These are phyloP conservation scores for Salvia miltiorrhiza DNA, from an alignment of 257 asterid genomes.

Conservation along the genomic window DNA sequence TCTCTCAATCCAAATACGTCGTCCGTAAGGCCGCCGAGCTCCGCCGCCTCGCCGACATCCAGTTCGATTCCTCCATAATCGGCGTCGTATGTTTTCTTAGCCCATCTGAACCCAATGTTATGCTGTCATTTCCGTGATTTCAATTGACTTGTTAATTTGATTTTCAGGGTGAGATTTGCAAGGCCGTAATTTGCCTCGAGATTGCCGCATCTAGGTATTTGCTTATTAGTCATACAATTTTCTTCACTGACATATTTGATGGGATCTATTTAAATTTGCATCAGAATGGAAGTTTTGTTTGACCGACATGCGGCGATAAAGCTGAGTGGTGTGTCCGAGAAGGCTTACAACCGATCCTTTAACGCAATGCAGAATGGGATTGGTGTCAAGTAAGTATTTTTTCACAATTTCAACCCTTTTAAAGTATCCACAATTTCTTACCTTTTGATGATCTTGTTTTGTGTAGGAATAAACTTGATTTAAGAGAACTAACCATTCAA, in stretches of 20 bases:
- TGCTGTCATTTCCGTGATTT: background rate
- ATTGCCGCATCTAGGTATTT: slow-evolving; percentile 75
- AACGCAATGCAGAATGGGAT: slow-evolving; percentile 91
- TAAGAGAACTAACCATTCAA: slow-evolving; percentile 85
- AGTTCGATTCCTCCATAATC: slow-evolving; percentile 78
- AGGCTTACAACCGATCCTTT: slow-evolving; percentile 82
- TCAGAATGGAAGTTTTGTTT: slow-evolving; percentile 73
- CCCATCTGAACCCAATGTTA: background rate
- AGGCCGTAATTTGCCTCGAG: slow-evolving; percentile 90
- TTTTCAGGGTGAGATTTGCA: slow-evolving; percentile 88
- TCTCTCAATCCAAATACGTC: slow-evolving; percentile 57
- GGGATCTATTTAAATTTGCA: background rate
- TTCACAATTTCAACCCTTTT: no score
- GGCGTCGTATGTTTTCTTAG: slow-evolving; percentile 67
- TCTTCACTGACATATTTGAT: background rate
- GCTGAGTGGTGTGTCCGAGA: slow-evolving; percentile 87
- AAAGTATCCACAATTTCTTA: background rate
- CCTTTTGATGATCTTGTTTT: background rate
- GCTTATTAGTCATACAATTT: background rate
- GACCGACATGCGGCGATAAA: slow-evolving; percentile 72
- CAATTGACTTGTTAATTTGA: background rate
- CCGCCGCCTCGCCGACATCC: slow-evolving; percentile 89
- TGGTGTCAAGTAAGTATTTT: slow-evolving; percentile 63
- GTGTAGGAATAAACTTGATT: slow-evolving; percentile 78
- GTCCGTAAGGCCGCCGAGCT: slow-evolving; percentile 88